Base-by-base conservation (phyloP, 257 asterid species). In the Solanum corneliomulleri region DNA sequence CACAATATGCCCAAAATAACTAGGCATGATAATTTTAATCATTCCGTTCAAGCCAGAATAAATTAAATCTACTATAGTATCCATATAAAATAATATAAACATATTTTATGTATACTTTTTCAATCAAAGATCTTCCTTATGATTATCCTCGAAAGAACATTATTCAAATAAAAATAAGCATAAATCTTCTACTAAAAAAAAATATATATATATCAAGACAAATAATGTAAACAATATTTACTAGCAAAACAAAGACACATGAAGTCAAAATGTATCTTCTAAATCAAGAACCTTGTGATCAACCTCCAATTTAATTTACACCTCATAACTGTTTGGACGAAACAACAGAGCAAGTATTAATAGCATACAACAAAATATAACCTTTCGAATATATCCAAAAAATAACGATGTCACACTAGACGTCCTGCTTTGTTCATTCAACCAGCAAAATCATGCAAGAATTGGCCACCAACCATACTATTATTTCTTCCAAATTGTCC, bases 381-480 rank as follows among this genome's bases (percentile, higher is more conserved):
- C 13, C n/a, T 21, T 62, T 62, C 11, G 6, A 75, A 75, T 75
- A 75, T 6, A 33, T 75, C 35, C 56, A 39, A 39, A 41, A 41
- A 75, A 18, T 37, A 75, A 11, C 58, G 0, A 76, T 42, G 37
- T 74, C 29, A 74, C 49, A 37, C 29, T 25, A 71, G 12, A 33
- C 27, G 8, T 9, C 31, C 81, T 37, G 52, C 81, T 37, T 21
- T 29, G 31, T 10, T 81, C 92, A 94, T 10, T 81, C 92, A 94
- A 21, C 98, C 98, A 70, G 91, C 96, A 86, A 93, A 96, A 88
- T 92, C 98, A 86, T 93, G 97, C 92, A 93, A 70, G 74, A 91
- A 89, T 81, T 93, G 96, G 12, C 95, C 95, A 12, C 94, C 96
- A 2, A 94, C 86, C 11, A 92, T 81, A 21, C 49, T 37, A 37